Percentiles rank a stretch among this genome's conserved stretches.
phyloP scores from a whole-genome alignment of 2,329 filamentous ascomycete species.

The Alternaria dauci region DNA sequence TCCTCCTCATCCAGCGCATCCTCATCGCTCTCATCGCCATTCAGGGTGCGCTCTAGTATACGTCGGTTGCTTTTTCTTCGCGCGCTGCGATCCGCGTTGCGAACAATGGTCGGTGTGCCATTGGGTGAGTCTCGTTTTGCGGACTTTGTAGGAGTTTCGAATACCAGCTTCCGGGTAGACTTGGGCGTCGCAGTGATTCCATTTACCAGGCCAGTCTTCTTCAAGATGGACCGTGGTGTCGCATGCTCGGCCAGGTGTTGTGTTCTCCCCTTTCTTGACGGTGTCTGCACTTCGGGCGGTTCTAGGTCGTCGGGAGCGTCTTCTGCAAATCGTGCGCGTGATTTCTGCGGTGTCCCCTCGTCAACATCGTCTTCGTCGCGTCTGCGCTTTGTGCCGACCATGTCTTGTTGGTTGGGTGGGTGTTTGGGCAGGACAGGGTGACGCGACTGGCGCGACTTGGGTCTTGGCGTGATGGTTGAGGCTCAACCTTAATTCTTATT shows the following conservation, averaged over 20 bases:
- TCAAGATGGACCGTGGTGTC: conserved; percentile 47
- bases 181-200: conserved; percentile 50
- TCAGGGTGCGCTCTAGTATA: conserved; percentile 75
- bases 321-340: conserved; percentile 30
- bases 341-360: conserved; percentile 36
- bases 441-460: conserved; percentile 36
- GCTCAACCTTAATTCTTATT: neutral
- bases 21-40: conserved; percentile 72
- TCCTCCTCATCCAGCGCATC: conserved; percentile 72
- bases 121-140: conserved; percentile 43
- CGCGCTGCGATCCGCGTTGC: conserved; percentile 83
- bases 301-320: conserved; percentile 30
- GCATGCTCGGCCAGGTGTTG: conserved; percentile 34
- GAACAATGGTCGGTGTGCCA: conserved; percentile 69
- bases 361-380: conserved; percentile 34
- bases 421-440: conserved; percentile 15
- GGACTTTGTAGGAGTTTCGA: conserved; percentile 55
- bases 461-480: conserved; percentile 17
- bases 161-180: conserved; percentile 57
- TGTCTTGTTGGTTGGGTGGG: conserved; percentile 22
- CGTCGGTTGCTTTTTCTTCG: conserved; percentile 82
- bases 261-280: conserved; percentile 37
- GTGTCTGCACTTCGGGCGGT: conserved; percentile 39
- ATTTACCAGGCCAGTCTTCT: conserved; percentile 36
- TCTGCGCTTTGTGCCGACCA: conserved; percentile 47